Conservation (phyloP, 148 eudicot species). For the Vaccinium myrtillus region DNA sequence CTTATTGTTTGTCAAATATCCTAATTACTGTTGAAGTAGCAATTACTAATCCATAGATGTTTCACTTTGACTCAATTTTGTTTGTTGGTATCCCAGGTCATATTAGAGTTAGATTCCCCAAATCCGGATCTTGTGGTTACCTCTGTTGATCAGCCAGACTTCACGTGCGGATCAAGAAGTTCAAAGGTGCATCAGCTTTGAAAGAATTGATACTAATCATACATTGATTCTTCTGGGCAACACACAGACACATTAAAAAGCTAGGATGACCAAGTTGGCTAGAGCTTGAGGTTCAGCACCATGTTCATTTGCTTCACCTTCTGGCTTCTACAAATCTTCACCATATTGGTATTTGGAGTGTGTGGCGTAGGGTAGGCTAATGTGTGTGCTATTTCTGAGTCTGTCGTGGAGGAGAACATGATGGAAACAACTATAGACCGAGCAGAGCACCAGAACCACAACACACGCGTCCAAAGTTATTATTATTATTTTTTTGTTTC, state of each 20-base stretch:
- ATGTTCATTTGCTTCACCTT: conserved; percentile 2
- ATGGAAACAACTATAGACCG: background rate
- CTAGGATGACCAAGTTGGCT: conserved; percentile 6
- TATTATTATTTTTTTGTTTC: too few species aligned
- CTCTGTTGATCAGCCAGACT: conserved; percentile 57
- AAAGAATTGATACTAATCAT: conserved; percentile 2
- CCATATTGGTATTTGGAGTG: background rate
- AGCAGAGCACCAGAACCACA: background rate
- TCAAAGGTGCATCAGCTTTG: conserved; percentile 32
- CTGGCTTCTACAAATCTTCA: background rate
- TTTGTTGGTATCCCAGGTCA: conserved; percentile 39
- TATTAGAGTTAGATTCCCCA: conserved; percentile 70
- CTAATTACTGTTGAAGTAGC: background rate
- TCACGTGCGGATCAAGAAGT: conserved; percentile 48
- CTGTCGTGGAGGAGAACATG: background rate
- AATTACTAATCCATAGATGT: background rate
- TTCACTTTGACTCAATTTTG: background rate
- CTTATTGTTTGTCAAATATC: background rate
- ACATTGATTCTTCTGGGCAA: background rate
- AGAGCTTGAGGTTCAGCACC: conserved; percentile 10
- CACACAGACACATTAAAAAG: background rate
- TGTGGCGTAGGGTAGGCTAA: background rate
- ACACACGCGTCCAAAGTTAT: background rate
- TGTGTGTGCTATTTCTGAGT: background rate
- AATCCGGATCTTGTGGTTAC: conserved; percentile 51